Evolutionary conservation across 108 stramenopile genomes (phyloP).

Genomic region (Cyclotella cryptica): DNA sequence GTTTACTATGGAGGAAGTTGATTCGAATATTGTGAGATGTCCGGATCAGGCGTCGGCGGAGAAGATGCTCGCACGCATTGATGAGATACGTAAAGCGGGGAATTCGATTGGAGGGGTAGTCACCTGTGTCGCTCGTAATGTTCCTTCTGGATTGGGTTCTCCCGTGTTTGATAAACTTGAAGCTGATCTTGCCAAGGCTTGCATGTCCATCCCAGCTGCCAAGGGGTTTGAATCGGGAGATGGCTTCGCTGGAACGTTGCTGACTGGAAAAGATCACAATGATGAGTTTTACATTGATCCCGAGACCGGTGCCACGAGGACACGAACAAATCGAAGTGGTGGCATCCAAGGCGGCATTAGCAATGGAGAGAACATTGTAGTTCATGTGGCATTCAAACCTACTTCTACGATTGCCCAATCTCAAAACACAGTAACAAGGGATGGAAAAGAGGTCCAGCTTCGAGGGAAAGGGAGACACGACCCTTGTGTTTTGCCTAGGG

Average conservation of each 20-base stretch:
- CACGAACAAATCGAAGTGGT: slow-evolving; percentile 96
- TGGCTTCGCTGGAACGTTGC: slow-evolving; percentile 95
- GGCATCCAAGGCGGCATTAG: slow-evolving; percentile 99
- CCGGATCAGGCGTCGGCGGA: slow-evolving; percentile 88
- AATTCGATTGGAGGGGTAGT: slow-evolving; percentile 99
- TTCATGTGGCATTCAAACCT: slow-evolving; percentile 97
- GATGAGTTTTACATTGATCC: slow-evolving; percentile 98
- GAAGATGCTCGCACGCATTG: slow-evolving; percentile 93
- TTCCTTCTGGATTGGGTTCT: slow-evolving; percentile 94
- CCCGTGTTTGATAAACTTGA: slow-evolving; percentile 99
- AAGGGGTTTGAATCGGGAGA: slow-evolving; percentile 99
- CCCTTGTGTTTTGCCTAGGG: slow-evolving; percentile 98
- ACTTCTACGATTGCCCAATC: slow-evolving; percentile 95
- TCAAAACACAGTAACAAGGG: slow-evolving; percentile 93
- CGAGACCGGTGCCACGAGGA: slow-evolving; percentile 89
- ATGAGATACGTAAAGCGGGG: slow-evolving; percentile 92
- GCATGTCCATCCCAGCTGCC: slow-evolving; percentile 98
- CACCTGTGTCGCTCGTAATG: slow-evolving; percentile 92
- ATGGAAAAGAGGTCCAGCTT: slow-evolving; percentile 93
- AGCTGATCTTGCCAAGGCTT: slow-evolving; percentile 98
- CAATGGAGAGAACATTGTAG: slow-evolving; percentile 96
- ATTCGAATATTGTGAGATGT: slow-evolving; percentile 96
- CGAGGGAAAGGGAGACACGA: slow-evolving; percentile 98
- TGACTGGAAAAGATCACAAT: slow-evolving; percentile 97
- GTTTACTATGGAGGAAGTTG: slow-evolving; percentile 94